These are phyloP conservation scores for Fusarium sp. DNA, from an alignment of 2,329 filamentous ascomycete species.

Conservation along the genomic window DNA sequence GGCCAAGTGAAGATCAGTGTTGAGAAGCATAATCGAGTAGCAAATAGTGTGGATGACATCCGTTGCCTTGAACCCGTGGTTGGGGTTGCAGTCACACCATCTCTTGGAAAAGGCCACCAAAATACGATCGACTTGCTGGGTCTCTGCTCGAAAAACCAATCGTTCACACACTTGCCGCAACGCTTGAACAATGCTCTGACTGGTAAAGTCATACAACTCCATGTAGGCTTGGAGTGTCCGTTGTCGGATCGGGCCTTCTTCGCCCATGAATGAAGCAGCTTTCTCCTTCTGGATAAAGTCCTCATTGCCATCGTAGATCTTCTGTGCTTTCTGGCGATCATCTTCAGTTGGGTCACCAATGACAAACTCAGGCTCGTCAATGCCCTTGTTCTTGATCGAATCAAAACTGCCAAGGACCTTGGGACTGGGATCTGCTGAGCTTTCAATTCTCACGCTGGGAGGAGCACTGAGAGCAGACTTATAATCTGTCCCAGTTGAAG, in stretches of 20 bases:
- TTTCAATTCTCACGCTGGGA: conserved; percentile 60
- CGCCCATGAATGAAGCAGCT: conserved; percentile 90
- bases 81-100: conserved; percentile 94
- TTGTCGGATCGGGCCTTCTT: conserved; percentile 70
- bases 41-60: conserved; percentile 97
- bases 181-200: conserved; percentile 81
- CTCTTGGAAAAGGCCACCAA: conserved; percentile 87
- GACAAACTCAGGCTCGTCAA: conserved; percentile 69
- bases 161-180: conserved; percentile 84
- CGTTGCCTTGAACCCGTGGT: conserved; percentile 89
- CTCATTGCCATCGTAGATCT: conserved; percentile 87
- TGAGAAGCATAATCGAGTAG: conserved; percentile 94
- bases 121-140: conserved; percentile 95
- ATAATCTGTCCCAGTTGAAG: conserved; percentile 54
- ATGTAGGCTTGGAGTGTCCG: conserved; percentile 81
- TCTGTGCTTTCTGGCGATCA: conserved; percentile 80
- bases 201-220: conserved; percentile 87
- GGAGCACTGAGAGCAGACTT: conserved; percentile 56
- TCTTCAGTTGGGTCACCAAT: conserved; percentile 71
- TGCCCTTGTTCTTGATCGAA: conserved; percentile 53
- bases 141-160: conserved; percentile 87
- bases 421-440: conserved; percentile 52
- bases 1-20: conserved; percentile 94
- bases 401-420: conserved; percentile 50
- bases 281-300: conserved; percentile 81